Conservation (phyloP, 768 basidiomycete genomes). For the Russula compacta region DNA sequence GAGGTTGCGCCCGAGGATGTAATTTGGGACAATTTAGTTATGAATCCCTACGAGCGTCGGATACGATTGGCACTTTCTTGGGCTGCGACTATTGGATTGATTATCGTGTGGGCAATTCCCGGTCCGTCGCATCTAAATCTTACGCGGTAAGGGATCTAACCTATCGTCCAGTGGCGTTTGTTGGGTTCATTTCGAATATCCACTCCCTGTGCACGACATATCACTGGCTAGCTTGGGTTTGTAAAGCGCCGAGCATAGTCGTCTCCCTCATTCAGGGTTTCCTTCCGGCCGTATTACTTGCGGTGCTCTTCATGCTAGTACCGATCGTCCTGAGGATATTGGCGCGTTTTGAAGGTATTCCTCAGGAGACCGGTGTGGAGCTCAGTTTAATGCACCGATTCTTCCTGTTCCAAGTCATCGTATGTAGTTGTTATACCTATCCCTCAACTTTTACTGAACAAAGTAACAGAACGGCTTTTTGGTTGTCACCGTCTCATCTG, state of each 20-base stretch:
- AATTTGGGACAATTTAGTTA: conserved; percentile 80
- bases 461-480: conserved; percentile 78
- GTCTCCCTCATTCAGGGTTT: conserved; percentile 87
- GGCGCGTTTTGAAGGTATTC: conserved; percentile 88
- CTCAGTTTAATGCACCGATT: conserved; percentile 86
- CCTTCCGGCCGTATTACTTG: conserved; percentile 79
- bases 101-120: conserved; percentile 86
- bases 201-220: conserved; percentile 53
- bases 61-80: conserved; percentile 44
- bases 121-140: conserved; percentile 32
- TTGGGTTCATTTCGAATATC: conserved; percentile 81
- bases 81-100: conserved; percentile 65
- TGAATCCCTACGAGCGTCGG: conserved; percentile 80
- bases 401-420: conserved; percentile 87
- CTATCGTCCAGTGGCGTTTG: conserved; percentile 33
- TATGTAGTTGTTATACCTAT: conserved; percentile 30
- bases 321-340: conserved; percentile 75
- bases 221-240: conserved; percentile 79
- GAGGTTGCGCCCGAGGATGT: conserved; percentile 86
- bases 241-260: conserved; percentile 53
- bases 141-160: neutral
- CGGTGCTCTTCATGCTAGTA: conserved; percentile 85
- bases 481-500: conserved; percentile 78
- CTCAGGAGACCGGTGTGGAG: conserved; percentile 75
- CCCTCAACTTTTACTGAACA: neutral